Percentiles rank a stretch among this genome's conserved stretches.
Conservation (phyloP, 2,329 filamentous ascomycete species). For the Diplodia seriata region DNA sequence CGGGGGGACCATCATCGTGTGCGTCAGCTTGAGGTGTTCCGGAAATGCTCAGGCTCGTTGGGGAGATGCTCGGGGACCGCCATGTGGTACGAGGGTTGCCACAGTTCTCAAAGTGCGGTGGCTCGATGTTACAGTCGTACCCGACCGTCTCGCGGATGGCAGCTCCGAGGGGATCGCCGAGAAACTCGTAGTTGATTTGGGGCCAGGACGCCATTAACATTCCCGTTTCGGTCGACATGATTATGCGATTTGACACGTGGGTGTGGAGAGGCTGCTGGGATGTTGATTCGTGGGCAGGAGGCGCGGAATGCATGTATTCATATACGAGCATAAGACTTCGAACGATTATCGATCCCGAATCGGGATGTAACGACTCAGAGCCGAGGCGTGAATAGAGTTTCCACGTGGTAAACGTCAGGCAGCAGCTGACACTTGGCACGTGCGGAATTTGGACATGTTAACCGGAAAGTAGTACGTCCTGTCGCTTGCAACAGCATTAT, state of each 20-base stretch:
- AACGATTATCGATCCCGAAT: constrained; percentile 18
- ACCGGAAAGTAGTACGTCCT: neutral
- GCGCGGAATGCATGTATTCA: too few species aligned
- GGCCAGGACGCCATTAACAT: neutral
- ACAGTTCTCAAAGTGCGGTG: neutral
- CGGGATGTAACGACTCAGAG: neutral
- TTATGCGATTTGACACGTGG: too few species aligned
- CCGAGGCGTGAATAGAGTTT: neutral
- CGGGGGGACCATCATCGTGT: neutral
- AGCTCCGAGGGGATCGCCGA: neutral
- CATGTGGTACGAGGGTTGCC: neutral
- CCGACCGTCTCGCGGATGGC: neutral
- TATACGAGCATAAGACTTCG: too few species aligned
- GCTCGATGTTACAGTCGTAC: neutral
- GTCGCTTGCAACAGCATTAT: neutral
- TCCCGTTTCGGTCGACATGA: neutral
- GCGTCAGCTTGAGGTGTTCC: neutral
- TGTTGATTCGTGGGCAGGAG: too few species aligned
- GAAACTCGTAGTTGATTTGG: neutral
- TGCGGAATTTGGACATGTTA: neutral
- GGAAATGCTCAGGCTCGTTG: neutral
- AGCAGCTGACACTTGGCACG: neutral
- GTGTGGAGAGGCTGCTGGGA: too few species aligned
- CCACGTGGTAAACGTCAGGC: neutral
- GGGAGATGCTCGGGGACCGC: neutral